Evolutionary conservation across 495 filamentous ascomycete genomes (phyloP).

Genomic region (Penicillium psychrofluorescens): DNA sequence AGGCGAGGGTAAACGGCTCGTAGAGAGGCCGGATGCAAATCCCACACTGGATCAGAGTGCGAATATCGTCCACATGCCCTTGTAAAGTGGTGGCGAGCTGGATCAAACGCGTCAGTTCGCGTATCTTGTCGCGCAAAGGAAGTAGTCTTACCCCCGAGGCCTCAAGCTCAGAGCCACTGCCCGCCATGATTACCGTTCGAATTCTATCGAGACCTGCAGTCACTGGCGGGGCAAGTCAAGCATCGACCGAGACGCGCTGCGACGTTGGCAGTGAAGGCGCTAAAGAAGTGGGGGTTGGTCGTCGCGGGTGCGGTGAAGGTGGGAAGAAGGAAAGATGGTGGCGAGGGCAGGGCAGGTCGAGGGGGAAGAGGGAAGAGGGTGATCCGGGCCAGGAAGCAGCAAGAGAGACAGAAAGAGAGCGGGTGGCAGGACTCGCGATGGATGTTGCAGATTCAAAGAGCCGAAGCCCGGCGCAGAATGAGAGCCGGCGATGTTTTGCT

Average conservation of each 20-base stretch:
- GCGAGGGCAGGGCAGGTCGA: no score
- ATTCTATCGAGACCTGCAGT: constrained; percentile 1
- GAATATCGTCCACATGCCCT: constrained; percentile 43
- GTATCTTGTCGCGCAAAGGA: neutral
- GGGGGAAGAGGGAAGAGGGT: no score
- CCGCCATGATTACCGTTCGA: constrained; percentile 10
- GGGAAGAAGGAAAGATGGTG: no score
- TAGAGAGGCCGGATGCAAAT: constrained; percentile 64
- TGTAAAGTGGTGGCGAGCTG: constrained; percentile 43
- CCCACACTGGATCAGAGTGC: constrained; percentile 52
- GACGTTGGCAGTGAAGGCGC: no score
- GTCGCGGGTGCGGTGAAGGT: no score
- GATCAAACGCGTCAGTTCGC: constrained; percentile 6
- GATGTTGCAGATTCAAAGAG: no score
- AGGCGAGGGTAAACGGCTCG: constrained; percentile 65
- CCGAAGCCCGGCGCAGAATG: no score
- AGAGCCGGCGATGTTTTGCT: no score
- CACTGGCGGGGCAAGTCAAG: neutral
- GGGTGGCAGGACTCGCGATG: no score
- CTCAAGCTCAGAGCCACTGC: constrained; percentile 11
- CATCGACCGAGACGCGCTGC: constrained; percentile 6
- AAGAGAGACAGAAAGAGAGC: no score
- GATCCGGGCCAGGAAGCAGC: no score
- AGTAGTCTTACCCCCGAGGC: constrained; percentile 24
- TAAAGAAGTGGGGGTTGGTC: no score